Base-by-base conservation (phyloP, 768 basidiomycete genomes). In the Tylopilus sp. region DNA sequence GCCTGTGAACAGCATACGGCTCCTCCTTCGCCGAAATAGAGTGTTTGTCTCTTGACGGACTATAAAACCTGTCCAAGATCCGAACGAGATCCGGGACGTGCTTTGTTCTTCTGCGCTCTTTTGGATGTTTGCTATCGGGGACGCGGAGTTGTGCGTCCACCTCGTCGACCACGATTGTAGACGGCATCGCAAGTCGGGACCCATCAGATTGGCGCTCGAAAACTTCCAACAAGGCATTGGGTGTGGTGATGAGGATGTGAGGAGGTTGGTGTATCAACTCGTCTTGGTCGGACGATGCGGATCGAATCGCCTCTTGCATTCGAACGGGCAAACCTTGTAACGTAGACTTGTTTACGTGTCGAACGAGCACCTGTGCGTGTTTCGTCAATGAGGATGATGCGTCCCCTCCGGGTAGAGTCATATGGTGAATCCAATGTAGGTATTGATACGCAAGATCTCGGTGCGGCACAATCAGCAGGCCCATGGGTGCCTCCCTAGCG, bases 91-190 rank as follows among this genome's bases (percentile, higher is more conserved):
- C 71, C 4, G 80, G 78, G 13, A 81, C 77, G 58, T 89, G 88
- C 46, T 68, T 71, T 46, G 20, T 71, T 59, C 73, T 76, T 51
- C 66, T 64, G 45, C 59, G 63, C 45, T 67, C 74, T 62, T 75
- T 60, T 56, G 71, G 40, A 67, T 67, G 51, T 71, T 74, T 52
- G 62, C 65, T 44, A 8, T 4, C 39, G 18, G 83, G 78, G 6
- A 76, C 68, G 52, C 79, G 79, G 48, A 91, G 72, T 36, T 90
- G 70, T 64, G 83, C 85, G 60, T 91, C 89, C 42, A 81, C 83
- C 63, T 91, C 88, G 56, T 91, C 88, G 48, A 90, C 81, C 31
- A 83, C 81, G 42, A 91, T 75, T 2, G 76, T 78, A 13, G 77
- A 77, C 46, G 87, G 67, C 44, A 66, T 68, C 6, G 65, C 58